Base-by-base conservation (phyloP, 306 rosid genomes). In the Cucurbita moschata region DNA sequence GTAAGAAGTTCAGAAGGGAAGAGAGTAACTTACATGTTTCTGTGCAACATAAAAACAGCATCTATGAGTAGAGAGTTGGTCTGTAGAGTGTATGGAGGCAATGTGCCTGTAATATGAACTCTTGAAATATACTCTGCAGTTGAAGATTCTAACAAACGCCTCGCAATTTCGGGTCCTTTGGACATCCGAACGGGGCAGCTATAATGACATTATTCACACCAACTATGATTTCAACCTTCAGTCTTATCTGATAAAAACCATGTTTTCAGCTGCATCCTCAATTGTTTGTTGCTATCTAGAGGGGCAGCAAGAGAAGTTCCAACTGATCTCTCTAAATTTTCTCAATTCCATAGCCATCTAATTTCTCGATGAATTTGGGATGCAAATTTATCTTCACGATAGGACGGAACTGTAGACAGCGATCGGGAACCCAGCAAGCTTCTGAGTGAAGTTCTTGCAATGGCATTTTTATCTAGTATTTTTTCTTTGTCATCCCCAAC, bases 31-130 rank as follows among this genome's bases (percentile, higher is more conserved):
- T 78, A 51, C 70, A 59, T 37, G 52, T 59, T 77, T 82, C 23
- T 46, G 73, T 47, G 23, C 73, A 82, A 23, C 44, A 82, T 84
- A 72, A 90, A 90, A 81, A 77, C 87, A 63, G 95, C 95, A 82
- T 83, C 94, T 79, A 86, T 88, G 12, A 92, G 92, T 63, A 88
- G 89, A 30, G 96, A 85, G 82, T 84, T 74, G 83, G 81, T 74
- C 92, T 81, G 75, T 86, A 83, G 76, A 55, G 88, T 74, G 51
- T 66, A 80, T 13, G 83, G 83, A 79, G 86, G 86, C 68, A 88
- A 79, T 9, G 87, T 78, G 8, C 83, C 82, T 62, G 74, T 67
- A 83, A 68, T 21, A 60, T 35, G 66, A 79, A 69, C 81, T 79
- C 83, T 77, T 84, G 56, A 58, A 70, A 61, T 76, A 50, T 60